Evolutionary conservation across 768 basidiomycete species (phyloP).

Genomic region (Calocybe gangraenosa): DNA sequence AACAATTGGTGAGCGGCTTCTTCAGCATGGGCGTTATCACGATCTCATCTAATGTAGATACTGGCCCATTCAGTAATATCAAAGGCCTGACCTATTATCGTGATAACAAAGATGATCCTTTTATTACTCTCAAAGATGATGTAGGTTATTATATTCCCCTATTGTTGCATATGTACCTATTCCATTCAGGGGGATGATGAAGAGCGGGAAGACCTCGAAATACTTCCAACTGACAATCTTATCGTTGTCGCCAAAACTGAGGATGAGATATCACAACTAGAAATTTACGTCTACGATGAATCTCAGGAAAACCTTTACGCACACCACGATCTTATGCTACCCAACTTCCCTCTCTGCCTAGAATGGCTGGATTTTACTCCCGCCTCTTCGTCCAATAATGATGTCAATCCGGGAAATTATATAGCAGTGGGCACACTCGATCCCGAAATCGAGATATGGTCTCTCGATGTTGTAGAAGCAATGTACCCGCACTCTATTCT

Average conservation of each 20-base stretch:
- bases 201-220: constrained; percentile 86
- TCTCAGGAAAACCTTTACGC: constrained; percentile 87
- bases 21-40: not conserved
- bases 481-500: constrained; percentile 92
- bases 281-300: constrained; percentile 95
- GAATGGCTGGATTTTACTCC: constrained; percentile 99
- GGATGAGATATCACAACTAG: constrained; percentile 93
- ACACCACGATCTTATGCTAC: constrained; percentile 97
- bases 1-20: constrained; percentile 25
- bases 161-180: constrained; percentile 8
- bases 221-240: constrained; percentile 89
- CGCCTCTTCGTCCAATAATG: constrained; percentile 38
- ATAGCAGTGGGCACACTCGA: constrained; percentile 97
- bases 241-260: constrained; percentile 92
- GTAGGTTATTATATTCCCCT: constrained; percentile 36
- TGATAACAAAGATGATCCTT: constrained; percentile 92
- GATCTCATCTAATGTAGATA: constrained; percentile 32
- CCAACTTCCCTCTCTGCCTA: constrained; percentile 95
- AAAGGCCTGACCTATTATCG: constrained; percentile 92
- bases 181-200: constrained; percentile 56
- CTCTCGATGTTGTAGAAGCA: constrained; percentile 86
- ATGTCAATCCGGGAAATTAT: constrained; percentile 69
- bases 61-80: constrained; percentile 90
- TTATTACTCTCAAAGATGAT: constrained; percentile 93
- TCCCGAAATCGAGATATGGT: constrained; percentile 99